phyloP scores from a whole-genome alignment of 1,284 basidiomycete genomes.

The Pulveroboletus sp. region DNA sequence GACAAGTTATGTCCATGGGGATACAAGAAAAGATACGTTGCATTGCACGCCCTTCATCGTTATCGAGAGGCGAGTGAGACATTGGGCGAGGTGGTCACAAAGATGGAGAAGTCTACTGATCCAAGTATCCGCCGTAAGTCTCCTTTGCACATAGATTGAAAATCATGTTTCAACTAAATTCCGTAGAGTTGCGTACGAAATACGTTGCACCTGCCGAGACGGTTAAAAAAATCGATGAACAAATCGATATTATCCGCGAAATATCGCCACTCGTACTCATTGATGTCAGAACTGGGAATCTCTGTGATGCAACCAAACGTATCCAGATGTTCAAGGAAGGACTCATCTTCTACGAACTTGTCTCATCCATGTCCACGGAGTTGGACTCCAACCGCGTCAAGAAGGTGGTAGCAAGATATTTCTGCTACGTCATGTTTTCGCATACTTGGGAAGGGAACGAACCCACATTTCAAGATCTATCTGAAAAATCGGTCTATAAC shows the following conservation, averaged over 20 bases:
- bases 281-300: slow-evolving; percentile 1
- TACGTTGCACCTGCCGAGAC: not conserved
- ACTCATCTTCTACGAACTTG: slow-evolving; percentile 3
- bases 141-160: not conserved
- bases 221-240: not conserved
- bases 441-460: slow-evolving; percentile 19
- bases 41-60: not conserved
- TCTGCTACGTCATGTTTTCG: slow-evolving; percentile 20
- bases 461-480: slow-evolving; percentile 13
- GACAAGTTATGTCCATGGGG: slow-evolving; percentile 5
- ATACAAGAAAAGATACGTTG: slow-evolving; percentile 2
- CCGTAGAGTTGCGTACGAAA: slow-evolving; percentile 1
- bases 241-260: not conserved
- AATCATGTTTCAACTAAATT: not conserved
- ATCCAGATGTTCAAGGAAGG: slow-evolving; percentile 3
- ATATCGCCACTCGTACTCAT: slow-evolving; percentile 11
- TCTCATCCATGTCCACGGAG: slow-evolving; percentile 2
- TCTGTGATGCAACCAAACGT: slow-evolving; percentile 5
- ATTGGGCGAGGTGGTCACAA: not conserved
- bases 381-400: not conserved
- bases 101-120: not conserved
- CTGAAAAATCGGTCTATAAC: slow-evolving; percentile 4
- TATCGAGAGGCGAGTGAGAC: not conserved
- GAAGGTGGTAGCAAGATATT: slow-evolving; percentile 9
- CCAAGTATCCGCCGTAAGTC: not conserved